phyloP scores from a whole-genome alignment of 2,329 filamentous ascomycete genomes.

The Paraphoma chrysanthemicola region DNA sequence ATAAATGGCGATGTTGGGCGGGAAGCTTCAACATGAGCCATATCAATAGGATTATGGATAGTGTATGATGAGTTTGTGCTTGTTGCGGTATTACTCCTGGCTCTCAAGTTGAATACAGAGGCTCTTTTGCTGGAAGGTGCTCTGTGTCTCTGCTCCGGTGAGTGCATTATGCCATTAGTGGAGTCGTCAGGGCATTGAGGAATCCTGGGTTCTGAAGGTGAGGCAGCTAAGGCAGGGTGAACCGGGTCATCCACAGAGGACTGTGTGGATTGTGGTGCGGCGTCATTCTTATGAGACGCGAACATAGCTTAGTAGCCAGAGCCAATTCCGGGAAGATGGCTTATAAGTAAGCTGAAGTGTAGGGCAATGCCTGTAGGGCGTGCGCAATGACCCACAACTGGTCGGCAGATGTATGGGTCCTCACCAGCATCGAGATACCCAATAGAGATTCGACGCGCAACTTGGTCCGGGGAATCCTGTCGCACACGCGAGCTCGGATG shows the following conservation, averaged over 20 bases:
- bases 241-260: conserved; percentile 42
- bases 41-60: conserved; percentile 29
- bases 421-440: conserved; percentile 35
- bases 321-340: conserved; percentile 12
- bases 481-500: conserved; percentile 32
- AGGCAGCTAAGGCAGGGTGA: conserved; percentile 26
- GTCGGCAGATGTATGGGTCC: conserved; percentile 26
- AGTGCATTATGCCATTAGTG: conserved; percentile 36
- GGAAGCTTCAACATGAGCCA: conserved; percentile 28
- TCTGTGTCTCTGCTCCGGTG: conserved; percentile 37
- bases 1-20: conserved; percentile 34
- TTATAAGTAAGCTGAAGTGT: conserved; percentile 25
- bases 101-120: conserved; percentile 47
- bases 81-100: conserved; percentile 46
- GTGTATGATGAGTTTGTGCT: conserved; percentile 41
- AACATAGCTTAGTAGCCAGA: conserved; percentile 39
- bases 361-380: conserved; percentile 27
- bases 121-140: conserved; percentile 32
- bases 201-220: conserved; percentile 31
- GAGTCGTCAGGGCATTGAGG: conserved; percentile 34
- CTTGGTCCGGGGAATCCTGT: conserved; percentile 31
- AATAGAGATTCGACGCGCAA: conserved; percentile 15
- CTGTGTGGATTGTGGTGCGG: conserved; percentile 37
- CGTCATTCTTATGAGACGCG: conserved; percentile 44
- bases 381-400: conserved; percentile 36